Conservation (phyloP, 108 stramenopile species). For the Phaeodactylum tricornutum region DNA sequence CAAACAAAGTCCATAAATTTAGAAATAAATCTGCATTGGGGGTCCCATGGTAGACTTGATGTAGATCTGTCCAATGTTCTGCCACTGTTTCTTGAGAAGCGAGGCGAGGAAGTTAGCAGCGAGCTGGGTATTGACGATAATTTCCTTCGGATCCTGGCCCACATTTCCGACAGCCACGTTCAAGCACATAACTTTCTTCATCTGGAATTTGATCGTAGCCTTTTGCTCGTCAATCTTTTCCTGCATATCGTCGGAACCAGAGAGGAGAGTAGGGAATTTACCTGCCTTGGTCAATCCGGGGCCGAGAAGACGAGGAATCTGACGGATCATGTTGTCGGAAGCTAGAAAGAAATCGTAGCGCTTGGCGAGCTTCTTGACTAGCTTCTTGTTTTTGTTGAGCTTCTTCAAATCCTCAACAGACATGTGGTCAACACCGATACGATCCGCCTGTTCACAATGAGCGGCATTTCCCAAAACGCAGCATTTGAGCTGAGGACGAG, state of each 20-base stretch:
- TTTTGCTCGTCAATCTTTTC: conserved; percentile 98
- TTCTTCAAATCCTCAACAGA: conserved; percentile 99
- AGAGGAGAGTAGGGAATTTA: conserved; percentile 98
- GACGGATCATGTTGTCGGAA: conserved; percentile 99
- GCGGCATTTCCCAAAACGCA: conserved; percentile 99
- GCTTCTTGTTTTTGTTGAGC: conserved; percentile 99
- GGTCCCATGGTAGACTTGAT: conserved; percentile 99
- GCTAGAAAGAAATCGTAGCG: conserved; percentile 99
- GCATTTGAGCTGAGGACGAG: conserved; percentile 94
- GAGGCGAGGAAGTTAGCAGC: conserved; percentile 98
- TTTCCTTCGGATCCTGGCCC: conserved; percentile 81
- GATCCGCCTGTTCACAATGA: conserved; percentile 98
- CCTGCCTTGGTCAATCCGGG: conserved; percentile 99
- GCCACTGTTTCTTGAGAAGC: conserved; percentile 99
- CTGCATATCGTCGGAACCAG: conserved; percentile 88
- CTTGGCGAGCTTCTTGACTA: conserved; percentile 99
- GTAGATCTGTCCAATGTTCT: conserved; percentile 99
- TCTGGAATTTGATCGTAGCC: conserved; percentile 99
- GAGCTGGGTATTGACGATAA: conserved; percentile 94
- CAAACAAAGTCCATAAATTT: too few relatives aligned
- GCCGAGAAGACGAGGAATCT: conserved; percentile 98
- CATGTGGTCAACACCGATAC: conserved; percentile 96
- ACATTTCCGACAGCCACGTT: conserved; percentile 97
- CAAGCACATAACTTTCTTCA: conserved; percentile 99
- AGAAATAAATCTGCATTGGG: conserved; percentile 97